Evolutionary conservation across 495 filamentous ascomycete genomes (phyloP), one percentile per base, ranked within the genome.

Genomic region (Penicillium alfredii): DNA sequence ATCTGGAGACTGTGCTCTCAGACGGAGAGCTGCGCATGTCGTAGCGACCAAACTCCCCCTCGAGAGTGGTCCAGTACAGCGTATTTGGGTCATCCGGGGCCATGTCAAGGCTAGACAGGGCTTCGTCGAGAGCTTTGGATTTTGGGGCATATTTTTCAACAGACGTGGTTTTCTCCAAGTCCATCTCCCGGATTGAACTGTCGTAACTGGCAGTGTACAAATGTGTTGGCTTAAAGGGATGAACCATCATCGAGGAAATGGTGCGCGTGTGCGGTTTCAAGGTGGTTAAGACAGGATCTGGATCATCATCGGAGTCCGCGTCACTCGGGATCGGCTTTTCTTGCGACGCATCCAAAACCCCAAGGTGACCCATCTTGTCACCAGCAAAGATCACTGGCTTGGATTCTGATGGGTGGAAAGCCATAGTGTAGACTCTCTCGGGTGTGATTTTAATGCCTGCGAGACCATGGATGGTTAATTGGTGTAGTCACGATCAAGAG

Each of bases 361-460:
- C 93, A 19, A 98, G 72, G 35, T 88, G 87, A 14, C 92, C 92
- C 56, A 93, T 74, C 57, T 98, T 97, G 55, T 98, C 92, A 30
- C 88, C 88, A 2, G 90, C 93, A 48, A 97, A 94, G n/a, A 98
- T 74, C 4, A 97, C 69, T 0, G 86, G 78, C 47, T 97, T 97
- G 7, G 86, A 76, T 33, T 74, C 65, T 0, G 81, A 86, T 0
- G 93, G 92, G 50, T 98, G 92, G 44, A 98, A 93, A 7, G 80
- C 81, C 53, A 98, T 76, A 8, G 83, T 69, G 52, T 94, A 95
- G 10, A 96, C 77, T 38, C 92, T 71, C 57, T 97, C 88, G 0
- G 88, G 89, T 0, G 85, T 90, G 32, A 97, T 78, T 50, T 97
- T 98, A 55, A 97, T 92, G 27, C 85, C 85, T 88, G 21, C 31